Percentiles rank a stretch among this genome's conserved stretches.
Conservation (phyloP, 2,329 filamentous ascomycete genomes). For the Cladobotryum protrusum region DNA sequence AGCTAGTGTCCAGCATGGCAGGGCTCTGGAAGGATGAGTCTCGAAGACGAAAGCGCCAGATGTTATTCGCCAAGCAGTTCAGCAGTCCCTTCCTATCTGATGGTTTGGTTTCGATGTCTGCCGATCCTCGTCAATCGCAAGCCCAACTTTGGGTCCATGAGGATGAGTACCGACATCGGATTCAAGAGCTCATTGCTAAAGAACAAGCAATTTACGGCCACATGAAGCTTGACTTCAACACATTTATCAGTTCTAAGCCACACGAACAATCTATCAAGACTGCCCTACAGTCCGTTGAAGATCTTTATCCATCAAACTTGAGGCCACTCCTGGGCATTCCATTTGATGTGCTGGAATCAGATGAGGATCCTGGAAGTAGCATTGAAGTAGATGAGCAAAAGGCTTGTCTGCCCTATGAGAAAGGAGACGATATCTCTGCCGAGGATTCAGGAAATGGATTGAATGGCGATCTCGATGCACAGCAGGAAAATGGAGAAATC, state of each 20-base stretch:
- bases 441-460: conserved; percentile 51
- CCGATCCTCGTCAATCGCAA: conserved; percentile 64
- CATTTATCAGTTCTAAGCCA: conserved; percentile 51
- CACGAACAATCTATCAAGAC: conserved; percentile 63
- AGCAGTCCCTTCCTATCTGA: conserved; percentile 77
- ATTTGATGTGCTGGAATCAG: conserved; percentile 34
- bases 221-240: conserved; percentile 52
- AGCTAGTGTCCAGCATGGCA: conserved; percentile 89
- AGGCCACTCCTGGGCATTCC: conserved; percentile 39
- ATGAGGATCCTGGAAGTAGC: conserved; percentile 33
- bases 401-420: conserved; percentile 41
- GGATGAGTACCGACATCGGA: conserved; percentile 65
- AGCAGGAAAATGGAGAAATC: background rate
- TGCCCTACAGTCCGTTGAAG: conserved; percentile 74
- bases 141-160: conserved; percentile 91
- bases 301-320: conserved; percentile 70
- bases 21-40: conserved; percentile 89
- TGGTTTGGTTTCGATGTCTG: conserved; percentile 82
- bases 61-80: conserved; percentile 56
- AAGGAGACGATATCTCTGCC: conserved; percentile 42
- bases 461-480: conserved; percentile 23
- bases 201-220: conserved; percentile 48
- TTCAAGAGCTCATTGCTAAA: conserved; percentile 55
- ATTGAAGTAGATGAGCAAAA: conserved; percentile 61
- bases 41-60: conserved; percentile 64